phyloP scores from a whole-genome alignment of 1,284 basidiomycete genomes.

The Agroathelia rolfsii region DNA sequence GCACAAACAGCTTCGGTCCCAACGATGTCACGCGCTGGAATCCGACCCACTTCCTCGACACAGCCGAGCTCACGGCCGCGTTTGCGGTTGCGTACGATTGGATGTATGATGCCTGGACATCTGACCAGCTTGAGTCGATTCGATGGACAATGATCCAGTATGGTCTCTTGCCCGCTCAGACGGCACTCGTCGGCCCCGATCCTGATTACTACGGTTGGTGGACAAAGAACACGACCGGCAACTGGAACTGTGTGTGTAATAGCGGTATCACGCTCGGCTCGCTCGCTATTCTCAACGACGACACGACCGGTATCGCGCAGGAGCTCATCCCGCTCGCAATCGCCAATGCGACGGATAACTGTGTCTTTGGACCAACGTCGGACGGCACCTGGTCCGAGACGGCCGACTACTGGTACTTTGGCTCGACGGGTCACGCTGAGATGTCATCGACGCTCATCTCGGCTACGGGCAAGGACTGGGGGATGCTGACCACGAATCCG shows the following conservation, averaged over 20 bases:
- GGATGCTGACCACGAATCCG: slow-evolving; percentile 61
- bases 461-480: slow-evolving; percentile 80
- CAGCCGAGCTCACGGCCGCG: slow-evolving; percentile 80
- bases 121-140: slow-evolving; percentile 65
- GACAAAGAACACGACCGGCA: slow-evolving; percentile 49
- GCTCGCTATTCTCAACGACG: slow-evolving; percentile 84
- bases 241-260: slow-evolving; percentile 99
- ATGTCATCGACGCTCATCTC: slow-evolving; percentile 77
- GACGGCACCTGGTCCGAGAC: slow-evolving; percentile 97
- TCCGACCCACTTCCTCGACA: slow-evolving; percentile 86
- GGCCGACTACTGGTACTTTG: slow-evolving; percentile 94
- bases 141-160: slow-evolving; percentile 69
- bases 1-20: slow-evolving; percentile 53
- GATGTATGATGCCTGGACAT: slow-evolving; percentile 81
- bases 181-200: slow-evolving; percentile 35
- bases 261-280: slow-evolving; percentile 83
- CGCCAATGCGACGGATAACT: slow-evolving; percentile 72
- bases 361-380: slow-evolving; percentile 49
- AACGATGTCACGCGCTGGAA: slow-evolving; percentile 64
- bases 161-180: slow-evolving; percentile 62
- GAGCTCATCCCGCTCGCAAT: slow-evolving; percentile 63
- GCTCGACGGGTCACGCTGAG: slow-evolving; percentile 90
- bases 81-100: slow-evolving; percentile 95
- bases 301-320: slow-evolving; percentile 65
- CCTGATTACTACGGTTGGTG: slow-evolving; percentile 38